These are phyloP conservation scores for Hymenoscyphus scutula DNA, from an alignment of 2,329 filamentous ascomycete species.

Conservation along the genomic window DNA sequence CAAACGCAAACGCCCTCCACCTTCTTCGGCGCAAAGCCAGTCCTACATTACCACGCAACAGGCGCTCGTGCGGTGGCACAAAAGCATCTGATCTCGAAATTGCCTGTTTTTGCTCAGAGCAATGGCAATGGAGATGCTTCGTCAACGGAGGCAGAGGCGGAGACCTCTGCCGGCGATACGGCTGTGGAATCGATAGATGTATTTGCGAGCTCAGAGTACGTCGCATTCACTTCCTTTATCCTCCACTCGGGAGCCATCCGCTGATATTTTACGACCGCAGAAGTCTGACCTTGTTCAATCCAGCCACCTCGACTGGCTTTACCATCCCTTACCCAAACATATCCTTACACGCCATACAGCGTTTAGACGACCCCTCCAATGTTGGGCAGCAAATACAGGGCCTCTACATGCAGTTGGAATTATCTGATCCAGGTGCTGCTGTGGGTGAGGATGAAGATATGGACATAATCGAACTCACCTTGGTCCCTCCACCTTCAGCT, in stretches of 20 bases:
- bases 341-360: slow-evolving; percentile 72
- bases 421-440: slow-evolving; percentile 48
- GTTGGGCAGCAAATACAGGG: slow-evolving; percentile 41
- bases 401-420: slow-evolving; percentile 68
- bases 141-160: slow-evolving; percentile 36
- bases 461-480: slow-evolving; percentile 64
- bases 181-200: slow-evolving; percentile 46
- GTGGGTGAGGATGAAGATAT: slow-evolving; percentile 57
- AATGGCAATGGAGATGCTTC: neutral
- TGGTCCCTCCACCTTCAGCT: slow-evolving; percentile 50
- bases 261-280: slow-evolving; percentile 36
- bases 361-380: slow-evolving; percentile 42
- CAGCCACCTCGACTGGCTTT: slow-evolving; percentile 55
- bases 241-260: neutral
- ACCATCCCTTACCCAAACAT: slow-evolving; percentile 73
- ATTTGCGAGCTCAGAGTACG: slow-evolving; percentile 59
- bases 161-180: slow-evolving; percentile 30
- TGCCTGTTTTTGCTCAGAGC: slow-evolving; percentile 49
- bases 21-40: slow-evolving; percentile 69
- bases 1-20: slow-evolving; percentile 69
- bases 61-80: slow-evolving; percentile 58
- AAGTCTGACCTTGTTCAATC: slow-evolving; percentile 63
- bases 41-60: slow-evolving; percentile 63
- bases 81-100: slow-evolving; percentile 50
- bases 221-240: neutral